Base-by-base conservation (phyloP, 768 basidiomycete genomes). In the Atractiella rhizophila region DNA sequence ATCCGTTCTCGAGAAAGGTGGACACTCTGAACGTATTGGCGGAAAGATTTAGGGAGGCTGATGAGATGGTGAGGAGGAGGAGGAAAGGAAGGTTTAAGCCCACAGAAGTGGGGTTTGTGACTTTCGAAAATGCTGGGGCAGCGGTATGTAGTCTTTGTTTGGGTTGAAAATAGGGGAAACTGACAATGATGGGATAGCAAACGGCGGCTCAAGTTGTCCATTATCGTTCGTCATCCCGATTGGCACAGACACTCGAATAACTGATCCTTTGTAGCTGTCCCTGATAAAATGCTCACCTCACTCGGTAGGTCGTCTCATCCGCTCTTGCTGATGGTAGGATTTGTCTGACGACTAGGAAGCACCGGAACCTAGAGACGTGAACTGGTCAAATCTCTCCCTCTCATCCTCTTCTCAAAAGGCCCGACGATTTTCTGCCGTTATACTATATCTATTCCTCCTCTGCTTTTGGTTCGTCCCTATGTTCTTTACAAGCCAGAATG, bases 121-220 rank as follows among this genome's bases (percentile, higher is more conserved):
- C 91, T 0, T 94, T 98, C 51, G 82, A 91, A 60, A 81, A 81
- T 54, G 80, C 86, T 72, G 77, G 80, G 1, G 76, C 74, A 50
- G 81, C 83, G 20, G 81, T 85, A 56, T 55, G 76, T 63, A 16
- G 15, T 36, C 2, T 38, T 8, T 31, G 37, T 9, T 23, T 27
- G 19, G 12, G 1, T n/a, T n/a, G n/a, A n/a, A n/a, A n/a, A n/a
- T n/a, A n/a, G n/a, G n/a, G n/a, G n/a, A n/a, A n/a, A n/a, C n/a
- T n/a, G n/a, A n/a, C n/a, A n/a, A n/a, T 47, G n/a, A 42, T 27
- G 4, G 28, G 44, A 5, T 28, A 50, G 57, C 86, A 98, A 76
- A 74, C 78, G 31, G 86, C 82, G 2, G 65, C 77, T 5, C 86
- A 94, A 58, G 67, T 73, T 1, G 76, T 76, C 0, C 77, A 83